phyloP scores from a whole-genome alignment of 306 rosid genomes.

The Sechiopsis laciniata region DNA sequence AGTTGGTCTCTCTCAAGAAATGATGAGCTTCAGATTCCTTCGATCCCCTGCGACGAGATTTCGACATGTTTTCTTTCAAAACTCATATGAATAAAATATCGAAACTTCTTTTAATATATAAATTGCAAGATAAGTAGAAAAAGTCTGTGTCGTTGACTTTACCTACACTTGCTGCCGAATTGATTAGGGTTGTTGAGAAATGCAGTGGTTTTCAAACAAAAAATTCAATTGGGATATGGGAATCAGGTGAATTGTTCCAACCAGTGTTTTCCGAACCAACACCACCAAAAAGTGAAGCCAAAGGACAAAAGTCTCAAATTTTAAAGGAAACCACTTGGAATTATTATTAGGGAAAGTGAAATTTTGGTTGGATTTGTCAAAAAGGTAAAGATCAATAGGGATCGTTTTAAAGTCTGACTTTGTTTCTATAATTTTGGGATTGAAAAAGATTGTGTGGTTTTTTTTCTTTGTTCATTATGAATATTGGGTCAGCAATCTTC shows the following conservation, averaged over 20 bases:
- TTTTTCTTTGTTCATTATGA: too few relatives aligned
- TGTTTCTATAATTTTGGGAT: too few relatives aligned
- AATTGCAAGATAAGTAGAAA: background rate
- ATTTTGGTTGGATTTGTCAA: background rate
- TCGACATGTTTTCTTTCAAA: background rate
- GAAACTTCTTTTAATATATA: slow-evolving; percentile 1
- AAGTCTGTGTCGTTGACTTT: slow-evolving; percentile 1
- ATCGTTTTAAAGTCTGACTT: background rate
- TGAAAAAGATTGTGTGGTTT: too few relatives aligned
- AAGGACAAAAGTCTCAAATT: background rate
- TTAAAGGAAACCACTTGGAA: slow-evolving; percentile 14
- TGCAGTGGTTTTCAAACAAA: background rate
- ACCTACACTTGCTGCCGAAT: background rate
- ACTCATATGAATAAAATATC: background rate
- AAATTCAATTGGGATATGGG: slow-evolving; percentile 3
- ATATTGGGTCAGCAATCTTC: too few relatives aligned
- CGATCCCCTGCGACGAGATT: background rate
- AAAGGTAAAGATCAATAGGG: background rate
- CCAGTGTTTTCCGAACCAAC: background rate
- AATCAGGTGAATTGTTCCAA: background rate
- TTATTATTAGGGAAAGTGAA: background rate
- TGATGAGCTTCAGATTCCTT: background rate
- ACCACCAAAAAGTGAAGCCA: slow-evolving; percentile 6
- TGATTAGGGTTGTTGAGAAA: slow-evolving; percentile 7
- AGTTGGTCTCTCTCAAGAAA: background rate